Evolutionary conservation across 2,329 filamentous ascomycete genomes (phyloP).

Genomic region (Fusarium luffae): DNA sequence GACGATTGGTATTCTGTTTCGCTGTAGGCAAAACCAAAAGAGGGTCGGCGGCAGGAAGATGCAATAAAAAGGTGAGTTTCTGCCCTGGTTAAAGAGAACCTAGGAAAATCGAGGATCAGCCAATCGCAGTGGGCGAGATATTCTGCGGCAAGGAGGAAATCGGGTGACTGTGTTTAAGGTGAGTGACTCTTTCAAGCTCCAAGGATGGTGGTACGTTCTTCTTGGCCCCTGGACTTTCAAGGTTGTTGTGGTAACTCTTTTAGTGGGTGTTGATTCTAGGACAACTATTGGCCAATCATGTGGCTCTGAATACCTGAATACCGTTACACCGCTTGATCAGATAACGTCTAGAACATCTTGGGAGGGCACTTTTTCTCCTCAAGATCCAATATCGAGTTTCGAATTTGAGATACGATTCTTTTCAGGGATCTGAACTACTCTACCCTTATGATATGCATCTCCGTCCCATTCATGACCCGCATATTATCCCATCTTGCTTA

Average conservation of each 20-base stretch:
- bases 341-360: not conserved
- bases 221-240: slow-evolving; percentile 17
- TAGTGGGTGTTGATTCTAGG: slow-evolving; percentile 37
- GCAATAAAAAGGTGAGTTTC: slow-evolving; percentile 33
- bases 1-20: slow-evolving; percentile 37
- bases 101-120: slow-evolving; percentile 33
- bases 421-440: slow-evolving; percentile 6
- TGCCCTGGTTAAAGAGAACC: slow-evolving; percentile 30
- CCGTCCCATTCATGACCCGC: slow-evolving; percentile 19
- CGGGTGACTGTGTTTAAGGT: slow-evolving; percentile 43
- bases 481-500: slow-evolving; percentile 21
- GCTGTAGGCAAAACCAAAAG: slow-evolving; percentile 33
- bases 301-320: slow-evolving; percentile 4
- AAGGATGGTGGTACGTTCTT: slow-evolving; percentile 28
- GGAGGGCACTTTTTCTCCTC: not conserved
- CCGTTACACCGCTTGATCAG: slow-evolving; percentile 22
- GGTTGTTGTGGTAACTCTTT: slow-evolving; percentile 36
- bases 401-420: not conserved
- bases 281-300: slow-evolving; percentile 16
- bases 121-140: slow-evolving; percentile 45
- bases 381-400: not conserved
- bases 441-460: slow-evolving; percentile 17
- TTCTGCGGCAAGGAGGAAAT: slow-evolving; percentile 41
- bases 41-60: slow-evolving; percentile 24
- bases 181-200: slow-evolving; percentile 28